Percentiles rank a stretch among this genome's conserved stretches.
Evolutionary conservation across 179 eudicot species (phyloP).

Genomic region (Beta lomatogona): DNA sequence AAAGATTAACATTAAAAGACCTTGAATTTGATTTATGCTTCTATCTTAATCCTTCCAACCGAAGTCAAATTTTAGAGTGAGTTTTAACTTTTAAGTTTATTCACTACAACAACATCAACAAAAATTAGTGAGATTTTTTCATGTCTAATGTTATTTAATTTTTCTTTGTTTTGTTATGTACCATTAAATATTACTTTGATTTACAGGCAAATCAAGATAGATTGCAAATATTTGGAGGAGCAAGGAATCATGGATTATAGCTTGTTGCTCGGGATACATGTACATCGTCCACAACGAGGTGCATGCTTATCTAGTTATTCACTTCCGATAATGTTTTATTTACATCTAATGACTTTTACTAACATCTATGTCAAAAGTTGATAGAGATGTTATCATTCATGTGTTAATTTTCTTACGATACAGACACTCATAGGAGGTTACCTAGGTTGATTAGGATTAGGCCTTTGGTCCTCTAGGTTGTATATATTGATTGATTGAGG

Average conservation of each 20-base stretch:
- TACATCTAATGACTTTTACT: no score
- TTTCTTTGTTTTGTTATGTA: not conserved
- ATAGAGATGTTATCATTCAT: no score
- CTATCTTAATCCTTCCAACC: slow-evolving; percentile 33
- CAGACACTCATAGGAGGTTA: no score
- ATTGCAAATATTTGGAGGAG: slow-evolving; percentile 57
- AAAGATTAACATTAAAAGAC: slow-evolving; percentile 48
- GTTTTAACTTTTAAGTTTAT: slow-evolving; percentile 18
- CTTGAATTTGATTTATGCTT: slow-evolving; percentile 52
- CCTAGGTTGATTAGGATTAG: no score
- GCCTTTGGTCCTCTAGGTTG: no score
- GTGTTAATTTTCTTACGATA: no score
- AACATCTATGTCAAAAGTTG: no score
- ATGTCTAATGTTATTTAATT: not conserved
- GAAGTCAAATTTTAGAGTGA: slow-evolving; percentile 45
- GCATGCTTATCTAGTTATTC: not conserved
- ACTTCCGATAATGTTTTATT: not conserved
- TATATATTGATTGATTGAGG: no score
- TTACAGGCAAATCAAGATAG: slow-evolving; percentile 51
- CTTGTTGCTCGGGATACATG: slow-evolving; percentile 55
- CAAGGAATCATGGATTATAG: slow-evolving; percentile 57
- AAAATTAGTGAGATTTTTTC: not conserved
- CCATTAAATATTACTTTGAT: not conserved
- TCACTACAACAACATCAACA: not conserved
- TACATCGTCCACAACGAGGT: slow-evolving; percentile 34